Evolutionary conservation across 2,329 filamentous ascomycete species (phyloP).

Genomic region (Epichloe gansuensis): DNA sequence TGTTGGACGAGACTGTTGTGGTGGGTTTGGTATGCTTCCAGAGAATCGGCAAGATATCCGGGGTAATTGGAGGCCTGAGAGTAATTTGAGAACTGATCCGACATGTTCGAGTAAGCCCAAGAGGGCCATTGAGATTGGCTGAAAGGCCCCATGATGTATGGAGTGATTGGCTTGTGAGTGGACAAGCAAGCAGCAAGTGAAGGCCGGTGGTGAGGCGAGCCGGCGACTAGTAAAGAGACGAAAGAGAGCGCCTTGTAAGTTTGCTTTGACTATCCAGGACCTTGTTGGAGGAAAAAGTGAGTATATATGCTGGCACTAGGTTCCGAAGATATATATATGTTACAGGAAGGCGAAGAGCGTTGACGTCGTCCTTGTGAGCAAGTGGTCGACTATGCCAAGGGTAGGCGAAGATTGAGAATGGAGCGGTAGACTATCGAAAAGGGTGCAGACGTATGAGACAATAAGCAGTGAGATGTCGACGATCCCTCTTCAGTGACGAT

Average conservation of each 20-base stretch:
- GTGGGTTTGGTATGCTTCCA: conserved; percentile 25
- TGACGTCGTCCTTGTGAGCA: conserved; percentile 7
- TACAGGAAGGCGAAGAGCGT: not conserved
- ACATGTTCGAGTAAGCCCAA: conserved; percentile 20
- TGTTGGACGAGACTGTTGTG: conserved; percentile 25
- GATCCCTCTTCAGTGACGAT: conserved; percentile 19
- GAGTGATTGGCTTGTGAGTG: not conserved
- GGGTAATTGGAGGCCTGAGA: conserved; percentile 21
- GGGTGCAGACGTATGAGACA: conserved; percentile 22
- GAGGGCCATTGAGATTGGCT: conserved; percentile 23
- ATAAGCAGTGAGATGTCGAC: conserved; percentile 15
- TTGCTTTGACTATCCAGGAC: not conserved
- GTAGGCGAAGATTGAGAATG: conserved; percentile 10
- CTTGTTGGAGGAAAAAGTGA: not conserved
- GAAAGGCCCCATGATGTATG: conserved; percentile 20
- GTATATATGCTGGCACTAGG: not conserved
- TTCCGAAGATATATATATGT: conserved; percentile 1
- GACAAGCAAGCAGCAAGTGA: not conserved
- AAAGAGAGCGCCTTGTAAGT: not conserved
- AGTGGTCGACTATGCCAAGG: not conserved
- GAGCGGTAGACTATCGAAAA: conserved; percentile 16
- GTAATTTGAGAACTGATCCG: conserved; percentile 20
- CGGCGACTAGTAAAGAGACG: not conserved
- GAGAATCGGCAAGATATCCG: conserved; percentile 24
- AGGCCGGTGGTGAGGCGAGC: not conserved